phyloP scores from a whole-genome alignment of 2,329 filamentous ascomycete genomes.

The Colletotrichum paranaense region DNA sequence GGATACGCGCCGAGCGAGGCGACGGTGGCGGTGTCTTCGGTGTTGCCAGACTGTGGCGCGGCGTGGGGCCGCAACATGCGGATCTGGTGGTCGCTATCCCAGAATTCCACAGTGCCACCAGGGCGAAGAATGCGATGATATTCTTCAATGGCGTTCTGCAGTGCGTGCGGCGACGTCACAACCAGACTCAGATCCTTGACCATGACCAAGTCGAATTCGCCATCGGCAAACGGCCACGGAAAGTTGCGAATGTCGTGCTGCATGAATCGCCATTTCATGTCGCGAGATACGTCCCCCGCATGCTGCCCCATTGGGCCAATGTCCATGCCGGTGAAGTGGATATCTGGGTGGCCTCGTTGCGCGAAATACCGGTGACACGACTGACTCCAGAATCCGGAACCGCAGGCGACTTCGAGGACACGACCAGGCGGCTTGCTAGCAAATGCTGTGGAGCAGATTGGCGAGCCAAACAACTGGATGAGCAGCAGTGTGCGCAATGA shows the following conservation, averaged over 20 bases:
- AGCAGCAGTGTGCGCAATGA: conserved; percentile 85
- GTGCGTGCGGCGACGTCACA: conserved; percentile 68
- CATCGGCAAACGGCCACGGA: conserved; percentile 82
- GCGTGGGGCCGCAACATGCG: conserved; percentile 86
- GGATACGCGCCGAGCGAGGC: conserved; percentile 82
- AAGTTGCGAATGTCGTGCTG: conserved; percentile 84
- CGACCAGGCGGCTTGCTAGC: conserved; percentile 75
- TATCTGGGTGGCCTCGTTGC: conserved; percentile 72
- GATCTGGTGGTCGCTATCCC: conserved; percentile 88
- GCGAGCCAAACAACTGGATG: conserved; percentile 83
- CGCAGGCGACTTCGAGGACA: conserved; percentile 89
- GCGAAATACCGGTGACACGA: conserved; percentile 86
- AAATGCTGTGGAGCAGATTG: conserved; percentile 72
- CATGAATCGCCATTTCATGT: conserved; percentile 89
- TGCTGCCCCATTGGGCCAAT: conserved; percentile 74
- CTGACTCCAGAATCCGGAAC: conserved; percentile 89
- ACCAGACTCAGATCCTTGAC: conserved; percentile 83
- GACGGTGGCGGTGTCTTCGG: conserved; percentile 54
- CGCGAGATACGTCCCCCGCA: conserved; percentile 64
- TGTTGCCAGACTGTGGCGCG: conserved; percentile 56
- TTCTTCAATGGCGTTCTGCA: conserved; percentile 71
- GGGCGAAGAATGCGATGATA: conserved; percentile 80
- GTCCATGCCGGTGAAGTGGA: conserved; percentile 86
- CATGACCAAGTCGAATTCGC: conserved; percentile 89
- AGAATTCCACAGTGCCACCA: conserved; percentile 85